Evolutionary conservation across 2,329 filamentous ascomycete species (phyloP).

Genomic region (Alternaria sp.): DNA sequence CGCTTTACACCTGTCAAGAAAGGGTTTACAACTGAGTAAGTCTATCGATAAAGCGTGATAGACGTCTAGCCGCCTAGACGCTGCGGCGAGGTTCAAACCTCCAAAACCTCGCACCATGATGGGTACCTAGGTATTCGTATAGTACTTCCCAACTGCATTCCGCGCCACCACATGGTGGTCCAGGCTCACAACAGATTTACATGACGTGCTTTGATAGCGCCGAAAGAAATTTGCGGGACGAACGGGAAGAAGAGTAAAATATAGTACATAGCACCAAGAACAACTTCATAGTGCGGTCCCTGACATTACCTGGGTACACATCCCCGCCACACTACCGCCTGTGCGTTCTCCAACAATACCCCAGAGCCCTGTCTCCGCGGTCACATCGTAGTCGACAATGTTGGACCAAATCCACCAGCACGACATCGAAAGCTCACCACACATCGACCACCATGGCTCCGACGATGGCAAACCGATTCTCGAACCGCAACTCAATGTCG

Average conservation of each 20-base stretch:
- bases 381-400: constrained; percentile 3
- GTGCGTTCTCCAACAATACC: not conserved
- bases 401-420: constrained; percentile 6
- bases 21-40: not conserved
- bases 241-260: not conserved
- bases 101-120: not conserved
- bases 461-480: constrained; percentile 21
- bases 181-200: constrained; percentile 15
- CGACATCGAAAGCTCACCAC: constrained; percentile 21
- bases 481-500: constrained; percentile 26
- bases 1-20: not conserved
- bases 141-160: not conserved
- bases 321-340: not conserved
- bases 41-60: not conserved
- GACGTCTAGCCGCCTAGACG: not conserved
- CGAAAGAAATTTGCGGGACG: constrained; percentile 18
- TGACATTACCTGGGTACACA: not conserved
- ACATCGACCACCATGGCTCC: constrained; percentile 6
- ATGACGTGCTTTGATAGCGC: constrained; percentile 27
- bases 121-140: not conserved
- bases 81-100: not conserved
- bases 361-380: not conserved
- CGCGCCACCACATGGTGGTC: constrained; percentile 9
- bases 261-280: not conserved
- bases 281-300: not conserved